Conservation (phyloP, 1,139 yeast genomes). For the Protomyces arabidopsidicola region DNA sequence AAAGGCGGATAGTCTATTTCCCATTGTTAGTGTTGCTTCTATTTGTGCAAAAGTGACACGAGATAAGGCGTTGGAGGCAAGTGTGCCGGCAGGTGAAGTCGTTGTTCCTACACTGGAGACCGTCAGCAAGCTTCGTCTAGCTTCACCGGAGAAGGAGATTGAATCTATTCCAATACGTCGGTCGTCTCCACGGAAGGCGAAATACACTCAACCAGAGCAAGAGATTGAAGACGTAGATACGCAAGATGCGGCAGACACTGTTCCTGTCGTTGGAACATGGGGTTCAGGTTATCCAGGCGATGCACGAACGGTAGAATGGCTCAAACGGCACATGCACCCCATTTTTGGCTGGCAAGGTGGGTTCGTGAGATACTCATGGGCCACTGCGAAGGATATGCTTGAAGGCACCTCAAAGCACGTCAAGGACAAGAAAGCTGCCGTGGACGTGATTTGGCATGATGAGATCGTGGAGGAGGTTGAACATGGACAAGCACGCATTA, state of each 20-base stretch:
- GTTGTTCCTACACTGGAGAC: background rate
- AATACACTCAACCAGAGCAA: background rate
- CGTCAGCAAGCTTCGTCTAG: background rate
- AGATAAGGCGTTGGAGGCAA: constrained; percentile 56
- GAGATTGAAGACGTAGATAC: constrained; percentile 30
- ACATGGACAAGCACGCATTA: constrained; percentile 7
- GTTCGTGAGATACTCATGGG: constrained; percentile 86
- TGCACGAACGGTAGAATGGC: constrained; percentile 75
- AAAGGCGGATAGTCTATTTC: constrained; percentile 91
- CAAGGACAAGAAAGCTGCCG: background rate
- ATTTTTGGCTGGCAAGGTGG: constrained; percentile 78
- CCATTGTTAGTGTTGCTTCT: constrained; percentile 94
- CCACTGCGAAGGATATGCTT: constrained; percentile 74
- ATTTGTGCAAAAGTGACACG: constrained; percentile 95
- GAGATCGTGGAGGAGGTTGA: constrained; percentile 1
- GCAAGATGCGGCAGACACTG: background rate
- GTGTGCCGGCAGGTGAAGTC: background rate
- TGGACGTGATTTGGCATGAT: constrained; percentile 13
- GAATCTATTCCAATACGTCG: background rate
- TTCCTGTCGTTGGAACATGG: constrained; percentile 25
- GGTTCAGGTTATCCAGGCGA: constrained; percentile 80
- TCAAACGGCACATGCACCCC: constrained; percentile 56
- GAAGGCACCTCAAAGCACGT: constrained; percentile 35
- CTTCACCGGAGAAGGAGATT: background rate
- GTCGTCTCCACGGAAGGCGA: background rate